phyloP scores from a whole-genome alignment of 75 land plant genomes.

The Picea sitchensis region DNA sequence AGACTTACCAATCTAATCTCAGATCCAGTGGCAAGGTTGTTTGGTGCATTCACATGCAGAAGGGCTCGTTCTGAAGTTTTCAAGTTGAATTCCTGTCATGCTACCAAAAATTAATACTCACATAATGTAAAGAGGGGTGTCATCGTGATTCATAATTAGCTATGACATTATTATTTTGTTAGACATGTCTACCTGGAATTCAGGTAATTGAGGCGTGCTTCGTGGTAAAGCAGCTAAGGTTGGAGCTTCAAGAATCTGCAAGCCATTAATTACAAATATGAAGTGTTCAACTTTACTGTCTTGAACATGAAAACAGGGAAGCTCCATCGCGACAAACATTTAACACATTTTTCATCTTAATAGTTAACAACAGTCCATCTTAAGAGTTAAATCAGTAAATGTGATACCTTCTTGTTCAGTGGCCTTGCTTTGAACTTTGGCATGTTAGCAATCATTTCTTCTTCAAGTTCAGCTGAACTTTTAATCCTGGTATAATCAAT shows the following conservation, averaged over 20 bases:
- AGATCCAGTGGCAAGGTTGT: not conserved
- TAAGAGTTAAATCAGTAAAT: not conserved
- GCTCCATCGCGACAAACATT: not conserved
- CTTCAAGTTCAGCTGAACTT: slow-evolving; percentile 89
- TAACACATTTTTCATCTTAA: not conserved
- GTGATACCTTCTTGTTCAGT: slow-evolving; percentile 80
- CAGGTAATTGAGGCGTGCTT: slow-evolving; percentile 64
- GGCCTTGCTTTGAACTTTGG: slow-evolving; percentile 97
- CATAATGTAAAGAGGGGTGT: not conserved
- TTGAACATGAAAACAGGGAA: not conserved
- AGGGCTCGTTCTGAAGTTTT: slow-evolving; percentile 6
- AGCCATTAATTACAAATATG: not conserved
- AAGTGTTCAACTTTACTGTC: not conserved
- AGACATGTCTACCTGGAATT: slow-evolving; percentile 69
- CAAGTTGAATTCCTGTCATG: slow-evolving; percentile 9
- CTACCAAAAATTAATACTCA: not conserved
- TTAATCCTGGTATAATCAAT: slow-evolving; percentile 41
- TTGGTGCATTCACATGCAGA: not conserved
- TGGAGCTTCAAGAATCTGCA: slow-evolving; percentile 85
- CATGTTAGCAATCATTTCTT: slow-evolving; percentile 93
- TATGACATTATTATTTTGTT: not conserved
- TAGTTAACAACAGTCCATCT: not conserved
- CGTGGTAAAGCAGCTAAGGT: slow-evolving; percentile 53
- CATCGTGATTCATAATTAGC: not conserved
- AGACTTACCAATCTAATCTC: not conserved